These are phyloP conservation scores for Ceratocystis colombiana DNA, from an alignment of 2,329 filamentous ascomycete genomes.

Conservation along the genomic window DNA sequence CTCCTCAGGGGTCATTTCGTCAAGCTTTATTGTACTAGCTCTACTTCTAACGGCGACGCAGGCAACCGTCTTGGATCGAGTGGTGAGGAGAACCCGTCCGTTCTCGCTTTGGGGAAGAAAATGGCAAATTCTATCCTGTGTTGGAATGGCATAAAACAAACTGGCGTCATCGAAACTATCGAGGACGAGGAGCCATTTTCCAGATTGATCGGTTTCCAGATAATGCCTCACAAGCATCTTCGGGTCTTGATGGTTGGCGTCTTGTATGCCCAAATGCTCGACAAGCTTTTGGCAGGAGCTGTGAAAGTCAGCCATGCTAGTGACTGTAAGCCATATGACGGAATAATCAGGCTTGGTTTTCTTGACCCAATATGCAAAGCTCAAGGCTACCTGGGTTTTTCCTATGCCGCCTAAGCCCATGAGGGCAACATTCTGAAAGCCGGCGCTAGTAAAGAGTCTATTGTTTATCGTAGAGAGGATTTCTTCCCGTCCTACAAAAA, in stretches of 20 bases:
- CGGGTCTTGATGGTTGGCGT: neutral
- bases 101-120: constrained; percentile 30
- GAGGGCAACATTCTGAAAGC: neutral
- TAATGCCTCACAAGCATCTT: constrained; percentile 24
- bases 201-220: constrained; percentile 26
- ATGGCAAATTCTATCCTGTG: constrained; percentile 16
- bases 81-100: constrained; percentile 21
- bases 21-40: neutral
- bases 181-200: constrained; percentile 29
- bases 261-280: neutral
- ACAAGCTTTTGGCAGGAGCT: neutral
- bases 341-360: neutral
- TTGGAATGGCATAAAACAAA: neutral
- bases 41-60: neutral
- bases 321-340: constrained; percentile 10
- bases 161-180: constrained; percentile 29
- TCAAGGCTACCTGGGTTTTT: neutral
- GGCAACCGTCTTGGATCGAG: constrained; percentile 4
- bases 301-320: neutral
- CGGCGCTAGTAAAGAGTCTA: neutral
- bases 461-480: neutral
- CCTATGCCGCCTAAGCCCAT: neutral
- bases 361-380: neutral
- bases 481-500: neutral
- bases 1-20: neutral